Conservation (phyloP, 495 filamentous ascomycete genomes). For the Penicillium desertorum region DNA sequence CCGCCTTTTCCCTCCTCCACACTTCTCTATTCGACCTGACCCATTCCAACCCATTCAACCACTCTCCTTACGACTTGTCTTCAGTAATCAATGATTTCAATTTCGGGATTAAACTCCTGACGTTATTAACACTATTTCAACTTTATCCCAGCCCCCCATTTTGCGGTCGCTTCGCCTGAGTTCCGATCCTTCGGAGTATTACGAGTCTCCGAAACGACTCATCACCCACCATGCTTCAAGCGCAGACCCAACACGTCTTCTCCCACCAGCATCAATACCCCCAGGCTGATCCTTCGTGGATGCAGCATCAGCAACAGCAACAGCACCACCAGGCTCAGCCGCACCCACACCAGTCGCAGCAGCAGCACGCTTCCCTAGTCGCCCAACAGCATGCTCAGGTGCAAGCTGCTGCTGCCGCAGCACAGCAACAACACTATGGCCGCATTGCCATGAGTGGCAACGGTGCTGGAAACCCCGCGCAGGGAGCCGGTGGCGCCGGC, state of each 20-base stretch:
- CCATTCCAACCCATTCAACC: neutral
- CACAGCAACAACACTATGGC: constrained; percentile 78
- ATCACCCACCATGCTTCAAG: constrained; percentile 50
- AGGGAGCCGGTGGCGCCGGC: constrained; percentile 42
- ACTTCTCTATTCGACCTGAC: constrained; percentile 22
- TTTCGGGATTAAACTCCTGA: constrained; percentile 30
- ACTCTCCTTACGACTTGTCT: constrained; percentile 17
- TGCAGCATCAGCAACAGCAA: constrained; percentile 65
- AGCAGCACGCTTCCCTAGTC: constrained; percentile 48
- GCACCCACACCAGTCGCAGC: constrained; percentile 47
- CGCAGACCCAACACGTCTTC: constrained; percentile 61
- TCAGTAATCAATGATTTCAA: constrained; percentile 28
- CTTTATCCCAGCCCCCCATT: constrained; percentile 14
- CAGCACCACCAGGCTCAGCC: constrained; percentile 69
- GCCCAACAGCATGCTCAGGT: constrained; percentile 59
- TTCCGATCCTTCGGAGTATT: constrained; percentile 36
- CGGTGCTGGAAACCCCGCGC: constrained; percentile 36
- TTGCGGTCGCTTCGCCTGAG: constrained; percentile 15
- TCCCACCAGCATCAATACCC: constrained; percentile 80
- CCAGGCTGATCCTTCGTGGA: constrained; percentile 74
- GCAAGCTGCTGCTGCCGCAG: constrained; percentile 61
- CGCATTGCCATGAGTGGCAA: constrained; percentile 67
- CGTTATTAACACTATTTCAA: constrained; percentile 8
- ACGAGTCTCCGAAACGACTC: constrained; percentile 34
- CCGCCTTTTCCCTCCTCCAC: constrained; percentile 17